Evolutionary conservation across 2,329 filamentous ascomycete species (phyloP).

Genomic region (Raffaelea deltoideospora): DNA sequence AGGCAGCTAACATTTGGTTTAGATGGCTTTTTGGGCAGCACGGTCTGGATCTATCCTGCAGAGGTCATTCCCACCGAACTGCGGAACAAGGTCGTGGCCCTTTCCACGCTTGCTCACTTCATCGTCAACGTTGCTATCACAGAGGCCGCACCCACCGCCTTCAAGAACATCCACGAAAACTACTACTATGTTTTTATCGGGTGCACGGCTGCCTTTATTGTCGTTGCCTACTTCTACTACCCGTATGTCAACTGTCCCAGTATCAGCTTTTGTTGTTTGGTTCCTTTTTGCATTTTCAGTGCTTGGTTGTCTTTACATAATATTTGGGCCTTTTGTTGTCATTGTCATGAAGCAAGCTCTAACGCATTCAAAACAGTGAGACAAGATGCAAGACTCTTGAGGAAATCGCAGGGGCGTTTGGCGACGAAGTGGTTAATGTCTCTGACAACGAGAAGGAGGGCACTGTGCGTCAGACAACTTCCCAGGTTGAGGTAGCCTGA

Average conservation of each 20-base stretch:
- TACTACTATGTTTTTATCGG: slow-evolving; percentile 46
- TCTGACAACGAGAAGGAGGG: not conserved
- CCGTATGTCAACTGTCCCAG: slow-evolving; percentile 17
- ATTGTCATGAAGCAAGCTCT: too few species aligned
- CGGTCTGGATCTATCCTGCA: slow-evolving; percentile 40
- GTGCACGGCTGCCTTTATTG: slow-evolving; percentile 34
- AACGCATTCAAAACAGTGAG: too few species aligned
- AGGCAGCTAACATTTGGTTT: not conserved
- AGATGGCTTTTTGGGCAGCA: slow-evolving; percentile 37
- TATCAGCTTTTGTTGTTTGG: not conserved
- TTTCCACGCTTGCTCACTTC: slow-evolving; percentile 36
- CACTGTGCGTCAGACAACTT: too few species aligned
- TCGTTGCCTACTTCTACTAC: slow-evolving; percentile 37
- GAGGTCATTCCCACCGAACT: slow-evolving; percentile 37
- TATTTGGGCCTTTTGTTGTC: too few species aligned
- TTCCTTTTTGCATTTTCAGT: too few species aligned
- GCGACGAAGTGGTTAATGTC: slow-evolving; percentile 24
- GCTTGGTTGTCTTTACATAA: too few species aligned
- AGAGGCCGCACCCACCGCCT: slow-evolving; percentile 38
- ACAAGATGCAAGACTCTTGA: slow-evolving; percentile 31
- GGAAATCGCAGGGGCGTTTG: slow-evolving; percentile 31
- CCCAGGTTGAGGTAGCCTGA: too few species aligned
- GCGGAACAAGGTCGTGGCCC: slow-evolving; percentile 39
- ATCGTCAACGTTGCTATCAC: slow-evolving; percentile 39
- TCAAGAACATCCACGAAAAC: slow-evolving; percentile 40